Conservation (phyloP, 495 filamentous ascomycete species). For the Lophiotrema nucula region DNA sequence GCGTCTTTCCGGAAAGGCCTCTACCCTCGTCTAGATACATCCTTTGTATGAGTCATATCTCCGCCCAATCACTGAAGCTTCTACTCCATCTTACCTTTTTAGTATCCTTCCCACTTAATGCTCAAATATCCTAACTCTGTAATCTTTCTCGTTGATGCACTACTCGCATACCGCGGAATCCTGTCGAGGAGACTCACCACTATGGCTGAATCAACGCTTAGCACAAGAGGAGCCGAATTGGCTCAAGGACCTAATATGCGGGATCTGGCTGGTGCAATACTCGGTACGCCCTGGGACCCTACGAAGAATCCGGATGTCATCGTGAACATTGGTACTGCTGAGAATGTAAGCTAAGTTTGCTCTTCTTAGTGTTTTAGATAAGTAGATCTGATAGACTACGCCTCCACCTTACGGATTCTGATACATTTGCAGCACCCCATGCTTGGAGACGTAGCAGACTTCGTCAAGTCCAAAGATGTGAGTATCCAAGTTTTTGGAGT, state of each 20-base stretch:
- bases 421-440: background rate
- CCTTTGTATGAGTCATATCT: too few species aligned
- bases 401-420: too few species aligned
- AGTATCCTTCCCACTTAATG: too few species aligned
- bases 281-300: background rate
- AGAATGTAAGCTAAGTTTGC: slow-evolving; percentile 7
- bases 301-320: slow-evolving; percentile 6
- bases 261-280: background rate
- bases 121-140: too few species aligned
- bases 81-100: too few species aligned
- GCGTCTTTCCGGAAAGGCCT: too few species aligned
- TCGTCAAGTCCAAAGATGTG: slow-evolving; percentile 11
- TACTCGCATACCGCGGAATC: too few species aligned
- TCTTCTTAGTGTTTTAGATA: background rate
- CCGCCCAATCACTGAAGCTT: too few species aligned
- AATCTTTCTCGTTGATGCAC: too few species aligned
- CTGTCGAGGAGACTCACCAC: too few species aligned
- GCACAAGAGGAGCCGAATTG: background rate
- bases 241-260: background rate
- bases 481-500: background rate
- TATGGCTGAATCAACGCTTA: background rate
- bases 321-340: slow-evolving; percentile 13
- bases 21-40: too few species aligned
- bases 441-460: slow-evolving; percentile 8
- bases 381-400: background rate